Evolutionary conservation across 306 rosid species (phyloP).

Genomic region (Medicago ruthenica): DNA sequence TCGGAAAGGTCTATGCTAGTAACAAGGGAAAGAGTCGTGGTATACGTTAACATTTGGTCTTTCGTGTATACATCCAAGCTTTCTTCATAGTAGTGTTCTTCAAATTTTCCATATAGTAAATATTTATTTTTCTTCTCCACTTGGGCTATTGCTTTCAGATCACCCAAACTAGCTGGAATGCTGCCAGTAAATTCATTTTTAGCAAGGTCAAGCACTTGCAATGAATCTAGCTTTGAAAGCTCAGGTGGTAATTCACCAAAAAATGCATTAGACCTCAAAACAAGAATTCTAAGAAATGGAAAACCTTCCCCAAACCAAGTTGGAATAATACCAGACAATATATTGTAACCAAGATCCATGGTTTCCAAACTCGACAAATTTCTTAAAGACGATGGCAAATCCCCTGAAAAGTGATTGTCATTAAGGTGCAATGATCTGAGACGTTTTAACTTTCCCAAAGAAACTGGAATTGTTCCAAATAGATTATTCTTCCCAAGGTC

Average conservation of each 20-base stretch:
- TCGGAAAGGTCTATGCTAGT: neutral
- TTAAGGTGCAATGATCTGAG: neutral
- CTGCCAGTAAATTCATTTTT: neutral
- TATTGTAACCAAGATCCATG: neutral
- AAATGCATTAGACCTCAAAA: conserved; percentile 15
- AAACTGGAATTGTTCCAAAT: neutral
- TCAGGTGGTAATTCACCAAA: neutral
- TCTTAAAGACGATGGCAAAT: neutral
- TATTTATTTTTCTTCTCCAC: neutral
- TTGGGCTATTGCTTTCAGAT: neutral
- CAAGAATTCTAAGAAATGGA: neutral
- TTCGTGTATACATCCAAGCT: neutral
- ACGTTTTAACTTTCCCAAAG: neutral
- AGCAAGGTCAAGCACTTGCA: conserved; percentile 6
- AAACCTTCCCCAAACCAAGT: neutral
- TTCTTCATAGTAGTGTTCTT: neutral
- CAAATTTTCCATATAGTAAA: neutral
- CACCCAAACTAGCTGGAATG: neutral
- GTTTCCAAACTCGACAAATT: neutral
- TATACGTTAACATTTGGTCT: neutral
- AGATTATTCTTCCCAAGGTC: neutral
- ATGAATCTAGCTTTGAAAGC: neutral
- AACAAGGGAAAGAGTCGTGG: conserved; percentile 8
- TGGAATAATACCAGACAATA: neutral
- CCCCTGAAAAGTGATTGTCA: neutral